phyloP scores from a whole-genome alignment of 176 grass and related monocot species.

The Stipa capillata region DNA sequence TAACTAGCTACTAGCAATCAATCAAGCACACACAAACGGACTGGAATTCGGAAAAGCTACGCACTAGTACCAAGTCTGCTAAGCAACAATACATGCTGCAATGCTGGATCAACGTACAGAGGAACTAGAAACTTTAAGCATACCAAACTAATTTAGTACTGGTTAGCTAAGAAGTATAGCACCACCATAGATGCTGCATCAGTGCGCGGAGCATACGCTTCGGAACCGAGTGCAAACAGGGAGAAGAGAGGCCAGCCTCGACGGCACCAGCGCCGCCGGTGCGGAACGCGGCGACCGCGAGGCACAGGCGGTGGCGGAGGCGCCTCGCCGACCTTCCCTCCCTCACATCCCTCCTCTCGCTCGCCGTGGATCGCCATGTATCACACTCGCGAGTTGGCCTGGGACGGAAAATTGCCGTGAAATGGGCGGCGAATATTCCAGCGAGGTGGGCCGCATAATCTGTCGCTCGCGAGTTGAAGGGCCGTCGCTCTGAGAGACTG shows the following conservation, averaged over 20 bases:
- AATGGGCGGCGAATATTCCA: background rate
- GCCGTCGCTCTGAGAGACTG: no score
- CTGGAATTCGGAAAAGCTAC: background rate
- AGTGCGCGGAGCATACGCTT: background rate
- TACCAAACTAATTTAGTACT: no score
- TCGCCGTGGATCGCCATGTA: background rate
- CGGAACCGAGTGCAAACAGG: background rate
- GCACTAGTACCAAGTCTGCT: background rate
- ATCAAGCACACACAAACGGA: background rate
- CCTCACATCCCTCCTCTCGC: background rate
- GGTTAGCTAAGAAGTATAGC: background rate
- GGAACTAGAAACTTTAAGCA: background rate
- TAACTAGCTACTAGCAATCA: background rate
- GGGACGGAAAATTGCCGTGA: background rate
- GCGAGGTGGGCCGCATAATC: background rate
- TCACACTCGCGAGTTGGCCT: background rate
- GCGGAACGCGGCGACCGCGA: background rate
- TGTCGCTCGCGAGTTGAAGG: no score
- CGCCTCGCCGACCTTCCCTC: background rate
- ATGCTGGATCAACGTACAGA: background rate
- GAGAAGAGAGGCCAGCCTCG: background rate
- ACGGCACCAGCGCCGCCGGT: background rate
- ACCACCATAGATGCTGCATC: background rate
- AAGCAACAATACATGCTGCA: background rate
- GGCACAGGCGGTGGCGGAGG: background rate